Percentiles rank a stretch among this genome's conserved stretches.
Conservation (phyloP, 2,329 filamentous ascomycete species). For the Botryotinia convoluta region DNA sequence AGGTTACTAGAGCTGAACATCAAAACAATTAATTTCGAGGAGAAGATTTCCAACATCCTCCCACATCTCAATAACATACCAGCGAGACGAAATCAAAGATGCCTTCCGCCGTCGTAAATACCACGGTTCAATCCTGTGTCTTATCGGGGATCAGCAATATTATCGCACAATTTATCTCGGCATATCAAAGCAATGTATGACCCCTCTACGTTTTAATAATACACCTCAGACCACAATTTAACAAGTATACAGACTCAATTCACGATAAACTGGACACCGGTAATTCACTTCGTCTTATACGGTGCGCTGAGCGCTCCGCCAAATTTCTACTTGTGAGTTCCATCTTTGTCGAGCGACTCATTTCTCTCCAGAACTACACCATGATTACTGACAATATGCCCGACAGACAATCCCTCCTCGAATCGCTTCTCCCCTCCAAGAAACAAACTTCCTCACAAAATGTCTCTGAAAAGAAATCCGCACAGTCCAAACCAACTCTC, state of each 20-base stretch:
- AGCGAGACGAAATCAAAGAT: not conserved
- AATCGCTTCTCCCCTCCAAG: conserved; percentile 68
- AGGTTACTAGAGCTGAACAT: not conserved
- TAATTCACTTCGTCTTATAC: conserved; percentile 77
- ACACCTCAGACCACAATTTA: not conserved
- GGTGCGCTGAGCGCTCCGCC: conserved; percentile 71
- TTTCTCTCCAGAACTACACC: not conserved
- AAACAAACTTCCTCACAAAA: not conserved
- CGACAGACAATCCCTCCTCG: conserved; percentile 68
- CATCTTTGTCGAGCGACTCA: not conserved
- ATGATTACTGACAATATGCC: not conserved
- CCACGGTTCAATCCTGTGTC: conserved; percentile 16
- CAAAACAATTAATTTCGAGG: not conserved
- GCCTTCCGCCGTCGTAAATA: conserved; percentile 17
- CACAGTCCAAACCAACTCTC: conserved; percentile 46
- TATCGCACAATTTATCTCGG: conserved; percentile 67
- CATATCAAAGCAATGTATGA: conserved; percentile 48
- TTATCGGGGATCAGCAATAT: conserved; percentile 39
- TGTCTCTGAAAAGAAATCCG: not conserved
- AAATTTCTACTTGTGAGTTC: conserved; percentile 73
- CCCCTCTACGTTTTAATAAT: not conserved
- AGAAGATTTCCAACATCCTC: not conserved
- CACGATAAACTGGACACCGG: conserved; percentile 61
- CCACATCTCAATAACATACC: not conserved
- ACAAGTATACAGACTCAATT: conserved; percentile 51